These are phyloP conservation scores for Phaeotremella skinneri DNA, from an alignment of 768 basidiomycete genomes.

Conservation along the genomic window DNA sequence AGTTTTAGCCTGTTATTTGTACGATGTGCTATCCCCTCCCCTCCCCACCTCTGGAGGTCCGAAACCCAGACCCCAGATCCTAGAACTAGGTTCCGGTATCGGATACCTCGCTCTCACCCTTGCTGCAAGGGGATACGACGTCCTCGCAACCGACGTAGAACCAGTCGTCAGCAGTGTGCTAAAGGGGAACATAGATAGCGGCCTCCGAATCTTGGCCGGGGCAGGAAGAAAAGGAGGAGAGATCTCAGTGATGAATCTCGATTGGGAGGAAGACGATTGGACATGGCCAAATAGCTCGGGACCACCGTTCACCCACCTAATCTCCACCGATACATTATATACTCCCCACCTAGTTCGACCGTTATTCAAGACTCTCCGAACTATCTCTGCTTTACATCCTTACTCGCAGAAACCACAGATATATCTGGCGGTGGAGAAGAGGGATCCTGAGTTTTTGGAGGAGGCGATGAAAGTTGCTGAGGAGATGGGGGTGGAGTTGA, in stretches of 20 bases:
- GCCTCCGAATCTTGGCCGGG: slow-evolving; percentile 9
- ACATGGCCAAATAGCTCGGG: slow-evolving; percentile 37
- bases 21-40: slow-evolving; percentile 37
- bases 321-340: slow-evolving; percentile 83
- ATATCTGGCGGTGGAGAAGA: slow-evolving; percentile 69
- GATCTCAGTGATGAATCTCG: slow-evolving; percentile 11
- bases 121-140: slow-evolving; percentile 67
- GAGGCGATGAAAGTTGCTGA: slow-evolving; percentile 61
- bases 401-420: slow-evolving; percentile 54
- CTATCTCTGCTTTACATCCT: slow-evolving; percentile 52
- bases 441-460: slow-evolving; percentile 68
- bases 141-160: slow-evolving; percentile 71
- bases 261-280: slow-evolving; percentile 16
- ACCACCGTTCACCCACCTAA: slow-evolving; percentile 71
- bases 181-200: slow-evolving; percentile 58
- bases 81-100: slow-evolving; percentile 81
- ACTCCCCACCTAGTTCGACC: slow-evolving; percentile 62
- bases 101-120: slow-evolving; percentile 75
- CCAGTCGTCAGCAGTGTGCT: slow-evolving; percentile 67
- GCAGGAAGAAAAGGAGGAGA: background rate
- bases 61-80: slow-evolving; percentile 56
- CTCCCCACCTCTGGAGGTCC: slow-evolving; percentile 6
- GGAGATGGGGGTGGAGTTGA: slow-evolving; percentile 59
- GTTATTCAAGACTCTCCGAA: slow-evolving; percentile 66
- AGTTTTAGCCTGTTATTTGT: slow-evolving; percentile 65